Percentiles rank a stretch among this genome's conserved stretches.
Evolutionary conservation across 208 protist species (phyloP).

Genomic region (Crithidia acanthocephali): DNA sequence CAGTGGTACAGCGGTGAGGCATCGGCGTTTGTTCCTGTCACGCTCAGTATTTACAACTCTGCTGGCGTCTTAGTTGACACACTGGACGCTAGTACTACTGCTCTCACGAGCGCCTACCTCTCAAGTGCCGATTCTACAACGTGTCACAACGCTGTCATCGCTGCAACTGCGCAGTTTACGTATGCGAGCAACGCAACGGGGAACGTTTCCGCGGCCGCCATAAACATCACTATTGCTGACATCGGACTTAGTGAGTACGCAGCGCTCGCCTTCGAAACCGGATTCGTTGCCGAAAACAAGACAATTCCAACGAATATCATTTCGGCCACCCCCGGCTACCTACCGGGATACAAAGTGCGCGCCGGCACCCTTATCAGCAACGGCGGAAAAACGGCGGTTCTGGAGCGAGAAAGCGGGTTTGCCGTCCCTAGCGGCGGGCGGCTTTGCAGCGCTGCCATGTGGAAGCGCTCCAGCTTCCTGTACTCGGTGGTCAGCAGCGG

Average conservation of each 20-base stretch:
- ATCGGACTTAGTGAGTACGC: slow-evolving; percentile 31
- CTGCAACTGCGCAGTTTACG: slow-evolving; percentile 31
- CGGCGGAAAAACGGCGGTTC: slow-evolving; percentile 46
- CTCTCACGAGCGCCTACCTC: slow-evolving; percentile 23
- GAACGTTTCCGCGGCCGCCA: slow-evolving; percentile 29
- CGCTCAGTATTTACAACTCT: slow-evolving; percentile 39
- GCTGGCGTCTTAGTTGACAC: slow-evolving; percentile 35
- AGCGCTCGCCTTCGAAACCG: slow-evolving; percentile 49
- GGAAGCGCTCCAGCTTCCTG: slow-evolving; percentile 56
- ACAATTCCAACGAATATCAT: slow-evolving; percentile 48
- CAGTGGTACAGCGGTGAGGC: slow-evolving; percentile 11
- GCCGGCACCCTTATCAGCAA: slow-evolving; percentile 47
- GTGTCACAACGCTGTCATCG: slow-evolving; percentile 61
- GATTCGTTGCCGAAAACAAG: slow-evolving; percentile 38
- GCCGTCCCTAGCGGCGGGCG: slow-evolving; percentile 66
- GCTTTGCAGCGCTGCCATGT: slow-evolving; percentile 36
- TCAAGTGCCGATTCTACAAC: slow-evolving; percentile 35
- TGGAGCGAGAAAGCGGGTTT: slow-evolving; percentile 64
- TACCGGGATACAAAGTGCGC: slow-evolving; percentile 47
- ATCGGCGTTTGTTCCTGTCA: slow-evolving; percentile 34
- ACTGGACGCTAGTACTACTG: slow-evolving; percentile 30
- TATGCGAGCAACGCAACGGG: slow-evolving; percentile 41
- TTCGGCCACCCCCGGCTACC: slow-evolving; percentile 63
- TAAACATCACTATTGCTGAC: slow-evolving; percentile 34
- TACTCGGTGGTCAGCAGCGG: slow-evolving; percentile 61